Base-by-base conservation (phyloP, 2,329 filamentous ascomycete genomes). In the Neonectria neomacrospora region DNA sequence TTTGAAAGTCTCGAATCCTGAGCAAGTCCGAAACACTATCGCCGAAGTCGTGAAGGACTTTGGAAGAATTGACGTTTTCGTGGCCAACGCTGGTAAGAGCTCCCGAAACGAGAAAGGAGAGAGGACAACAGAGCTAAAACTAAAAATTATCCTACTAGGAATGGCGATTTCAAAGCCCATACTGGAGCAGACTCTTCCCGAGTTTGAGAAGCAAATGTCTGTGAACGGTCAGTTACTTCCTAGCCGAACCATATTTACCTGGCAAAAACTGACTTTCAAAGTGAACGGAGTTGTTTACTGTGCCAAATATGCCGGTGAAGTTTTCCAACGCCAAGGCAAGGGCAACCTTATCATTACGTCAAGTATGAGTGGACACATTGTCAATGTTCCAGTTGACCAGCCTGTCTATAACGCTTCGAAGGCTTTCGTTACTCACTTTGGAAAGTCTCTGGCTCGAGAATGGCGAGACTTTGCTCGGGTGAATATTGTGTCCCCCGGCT, bases 131-230 rank as follows among this genome's bases (percentile, higher is more conserved):
- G 34, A 79, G 80, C 6, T 56, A 70, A 82, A 34, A 79, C 81
- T 8, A 82, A 83, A 54, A 5, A n/a, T 8, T 2, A 80, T 9
- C 3, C 9, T 12, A 28, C 20, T 2, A 68, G 76, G 83, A 18
- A 85, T 84, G 75, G 81, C 81, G 5, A 85, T 84, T 30, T 85
- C 82, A 0, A 86, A 88, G 68, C 81, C 84, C 0, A 82, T 88
- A 14, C 74, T 87, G 1, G 85, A 88, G 53, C 81, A 83, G 65
- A 82, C 80, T 0, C 69, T 87, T 0, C 80, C 84, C 3, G 83
- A 87, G 65, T 87, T 86, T 67, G 75, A 68, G 41, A 72, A 75
- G 61, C 82, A 85, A 62, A 83, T 86, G 77, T 80, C 82, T 5
- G 85, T 87, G 1, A 87, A 87, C 56, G 81, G 83, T 84, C 71